Evolutionary conservation across 2,329 filamentous ascomycete species (phyloP).

Genomic region (Sarocladium brachiariae): DNA sequence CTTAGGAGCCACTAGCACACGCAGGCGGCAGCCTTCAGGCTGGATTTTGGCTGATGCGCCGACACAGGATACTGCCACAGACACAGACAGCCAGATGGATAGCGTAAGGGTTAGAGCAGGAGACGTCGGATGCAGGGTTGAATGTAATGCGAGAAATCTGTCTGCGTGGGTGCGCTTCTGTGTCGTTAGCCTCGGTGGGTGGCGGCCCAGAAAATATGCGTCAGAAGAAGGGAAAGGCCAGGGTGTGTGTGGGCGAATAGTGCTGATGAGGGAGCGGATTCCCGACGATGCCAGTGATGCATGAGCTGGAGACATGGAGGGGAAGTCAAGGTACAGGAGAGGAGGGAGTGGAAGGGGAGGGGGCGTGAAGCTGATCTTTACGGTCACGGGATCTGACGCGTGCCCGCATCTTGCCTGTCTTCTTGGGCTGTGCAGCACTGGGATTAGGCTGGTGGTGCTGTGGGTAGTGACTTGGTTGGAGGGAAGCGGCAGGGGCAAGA

Average conservation of each 20-base stretch:
- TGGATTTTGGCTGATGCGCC: too few species aligned
- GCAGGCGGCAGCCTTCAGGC: background rate
- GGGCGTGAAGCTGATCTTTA: background rate
- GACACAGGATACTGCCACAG: too few species aligned
- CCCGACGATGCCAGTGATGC: constrained; percentile 6
- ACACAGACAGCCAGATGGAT: constrained; percentile 1
- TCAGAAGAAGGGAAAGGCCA: background rate
- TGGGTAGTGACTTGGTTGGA: background rate
- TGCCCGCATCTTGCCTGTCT: background rate
- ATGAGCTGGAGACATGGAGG: constrained; percentile 4
- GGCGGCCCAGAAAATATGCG: constrained; percentile 3
- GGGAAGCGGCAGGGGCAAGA: background rate
- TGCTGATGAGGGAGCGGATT: constrained; percentile 1
- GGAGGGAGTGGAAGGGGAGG: background rate
- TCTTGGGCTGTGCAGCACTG: background rate
- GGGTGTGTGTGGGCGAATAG: background rate
- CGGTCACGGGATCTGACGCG: constrained; percentile 9
- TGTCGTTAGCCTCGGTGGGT: background rate
- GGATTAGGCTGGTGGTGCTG: background rate
- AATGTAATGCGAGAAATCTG: background rate
- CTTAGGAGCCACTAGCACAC: constrained; percentile 6
- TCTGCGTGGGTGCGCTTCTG: background rate
- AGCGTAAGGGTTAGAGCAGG: background rate
- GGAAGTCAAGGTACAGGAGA: background rate
- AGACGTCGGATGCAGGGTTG: background rate